Evolutionary conservation across 768 basidiomycete genomes (phyloP).

Genomic region (Pleurotus cornucopiae): DNA sequence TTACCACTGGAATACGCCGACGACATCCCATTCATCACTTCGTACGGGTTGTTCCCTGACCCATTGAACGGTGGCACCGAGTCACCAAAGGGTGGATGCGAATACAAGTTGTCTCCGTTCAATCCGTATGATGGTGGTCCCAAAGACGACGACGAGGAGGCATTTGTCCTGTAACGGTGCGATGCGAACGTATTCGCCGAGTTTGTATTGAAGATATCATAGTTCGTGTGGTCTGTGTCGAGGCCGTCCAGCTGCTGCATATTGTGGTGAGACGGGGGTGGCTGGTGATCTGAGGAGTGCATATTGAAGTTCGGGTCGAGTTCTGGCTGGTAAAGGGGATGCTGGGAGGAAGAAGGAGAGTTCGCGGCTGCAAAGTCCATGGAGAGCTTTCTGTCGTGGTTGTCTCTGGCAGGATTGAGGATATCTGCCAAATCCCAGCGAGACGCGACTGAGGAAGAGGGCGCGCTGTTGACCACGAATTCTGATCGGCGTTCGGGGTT

Average conservation of each 20-base stretch:
- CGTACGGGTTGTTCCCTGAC: conserved; percentile 49
- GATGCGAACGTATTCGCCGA: conserved; percentile 39
- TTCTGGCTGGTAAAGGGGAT: conserved; percentile 52
- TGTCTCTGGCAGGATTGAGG: conserved; percentile 31
- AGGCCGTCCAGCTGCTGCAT: conserved; percentile 46
- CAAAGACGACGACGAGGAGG: conserved; percentile 68
- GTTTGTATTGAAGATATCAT: conserved; percentile 57
- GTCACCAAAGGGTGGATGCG: conserved; percentile 57
- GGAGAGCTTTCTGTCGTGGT: conserved; percentile 39
- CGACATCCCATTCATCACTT: conserved; percentile 53
- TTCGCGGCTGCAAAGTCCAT: conserved; percentile 44
- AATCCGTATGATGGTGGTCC: conserved; percentile 48
- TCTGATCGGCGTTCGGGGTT: conserved; percentile 58
- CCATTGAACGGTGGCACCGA: conserved; percentile 53
- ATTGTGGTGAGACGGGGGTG: conserved; percentile 34
- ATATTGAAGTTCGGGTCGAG: conserved; percentile 50
- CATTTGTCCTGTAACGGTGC: conserved; percentile 67
- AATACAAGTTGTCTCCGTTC: conserved; percentile 53
- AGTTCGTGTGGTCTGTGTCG: conserved; percentile 54
- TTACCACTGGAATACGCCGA: conserved; percentile 71
- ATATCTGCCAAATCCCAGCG: conserved; percentile 42
- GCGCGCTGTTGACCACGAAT: conserved; percentile 30
- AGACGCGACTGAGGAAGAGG: conserved; percentile 28
- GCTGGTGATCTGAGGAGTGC: conserved; percentile 36
- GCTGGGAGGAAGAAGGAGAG: conserved; percentile 32